Base-by-base conservation (phyloP, 352 stramenopile species). In the Discostella stelligera region DNA sequence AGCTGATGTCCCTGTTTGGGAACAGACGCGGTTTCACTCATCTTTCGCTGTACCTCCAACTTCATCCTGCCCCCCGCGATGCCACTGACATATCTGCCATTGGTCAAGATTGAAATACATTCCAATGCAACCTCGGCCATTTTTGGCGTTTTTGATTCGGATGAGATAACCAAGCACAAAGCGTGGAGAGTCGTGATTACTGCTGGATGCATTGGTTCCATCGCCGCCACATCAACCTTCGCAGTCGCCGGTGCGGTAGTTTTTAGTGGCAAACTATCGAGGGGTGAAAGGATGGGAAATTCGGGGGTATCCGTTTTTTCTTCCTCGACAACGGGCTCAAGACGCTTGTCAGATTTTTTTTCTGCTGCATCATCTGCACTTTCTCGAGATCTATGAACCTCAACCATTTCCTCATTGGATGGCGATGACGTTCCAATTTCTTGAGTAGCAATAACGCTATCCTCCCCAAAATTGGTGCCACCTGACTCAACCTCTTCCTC, bases 61-160 rank as follows among this genome's bases (percentile, higher is more conserved):
- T 85, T 85, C 78, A 79, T 80, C 21, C 61, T 59, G 27, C 86
- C 86, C 53, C 88, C 88, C 0, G 88, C 86, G 27, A 84, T 52
- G 23, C 88, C 88, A 18, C 73, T 87, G 25, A 93, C 71, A 70
- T 93, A 93, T 44, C 77, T 39, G 13, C 80, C 71, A 54, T 85
- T 83, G 6, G 86, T 86, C 1, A 93, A 49, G 18, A 91, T 71
- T 37, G 78, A 76, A 49, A 88, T 83, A 60, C 78, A 85, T 18
- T 86, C 79, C 60, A 93, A 80, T 37, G 84, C 72, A 21, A 86
- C 32, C 60, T 93, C 84, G 52, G 74, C 77, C 54, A 86, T 87
- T 71, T 84, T 85, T 56, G 71, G 78, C 14, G 80, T 89, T 68
- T 89, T 90, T 21, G 49, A 66, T 48, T 86, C 79, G 70, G 89